These are phyloP conservation scores for Cordyceps fumosorosea DNA, from an alignment of 2,329 filamentous ascomycete genomes.

Conservation along the genomic window DNA sequence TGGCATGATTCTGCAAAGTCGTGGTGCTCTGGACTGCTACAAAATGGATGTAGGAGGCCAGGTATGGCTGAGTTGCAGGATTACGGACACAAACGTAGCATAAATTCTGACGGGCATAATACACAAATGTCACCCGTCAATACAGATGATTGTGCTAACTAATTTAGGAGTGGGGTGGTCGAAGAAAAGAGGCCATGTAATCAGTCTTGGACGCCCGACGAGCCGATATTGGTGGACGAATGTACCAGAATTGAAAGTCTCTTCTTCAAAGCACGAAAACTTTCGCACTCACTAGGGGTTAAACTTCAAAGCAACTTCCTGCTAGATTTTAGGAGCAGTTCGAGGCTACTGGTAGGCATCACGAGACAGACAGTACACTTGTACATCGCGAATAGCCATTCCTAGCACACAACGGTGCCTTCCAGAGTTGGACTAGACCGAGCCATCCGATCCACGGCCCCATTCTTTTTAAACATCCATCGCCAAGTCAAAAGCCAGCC, in stretches of 20 bases:
- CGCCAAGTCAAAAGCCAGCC: conserved; percentile 4
- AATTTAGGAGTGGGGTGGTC: neutral
- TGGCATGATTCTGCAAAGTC: conserved; percentile 1
- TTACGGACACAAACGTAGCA: neutral
- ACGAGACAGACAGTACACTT: neutral
- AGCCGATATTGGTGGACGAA: neutral
- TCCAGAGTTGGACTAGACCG: neutral
- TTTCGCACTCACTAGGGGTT: too few species aligned
- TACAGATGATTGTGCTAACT: neutral
- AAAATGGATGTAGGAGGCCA: neutral
- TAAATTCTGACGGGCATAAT: neutral
- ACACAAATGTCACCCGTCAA: neutral
- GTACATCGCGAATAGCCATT: neutral
- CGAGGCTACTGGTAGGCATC: too few species aligned
- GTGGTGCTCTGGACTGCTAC: neutral
- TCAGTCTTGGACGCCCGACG: neutral
- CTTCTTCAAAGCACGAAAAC: too few species aligned
- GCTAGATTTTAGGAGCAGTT: too few species aligned
- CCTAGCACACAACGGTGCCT: neutral
- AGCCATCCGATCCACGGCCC: conserved; percentile 3
- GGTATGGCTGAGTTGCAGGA: too few species aligned
- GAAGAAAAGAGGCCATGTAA: conserved; percentile 6
- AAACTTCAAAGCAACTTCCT: too few species aligned
- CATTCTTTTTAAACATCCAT: neutral
- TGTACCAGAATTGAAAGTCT: too few species aligned